Conservation (phyloP, 208 protist species). For the Trypanosoma brucei region DNA sequence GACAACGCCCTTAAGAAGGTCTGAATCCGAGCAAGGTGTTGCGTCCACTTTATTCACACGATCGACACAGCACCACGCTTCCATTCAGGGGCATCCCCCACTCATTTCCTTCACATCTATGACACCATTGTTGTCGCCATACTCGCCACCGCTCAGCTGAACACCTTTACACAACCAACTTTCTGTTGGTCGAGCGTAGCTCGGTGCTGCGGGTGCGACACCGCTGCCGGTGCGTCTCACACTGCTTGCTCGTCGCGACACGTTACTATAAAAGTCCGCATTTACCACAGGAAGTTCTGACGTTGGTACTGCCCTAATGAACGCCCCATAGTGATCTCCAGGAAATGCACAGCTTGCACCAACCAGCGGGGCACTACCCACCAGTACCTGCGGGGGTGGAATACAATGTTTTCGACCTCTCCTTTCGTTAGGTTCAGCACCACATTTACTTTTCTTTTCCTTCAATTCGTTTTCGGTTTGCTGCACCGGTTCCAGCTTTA, state of each 20-base stretch:
- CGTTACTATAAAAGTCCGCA: conserved; percentile 1
- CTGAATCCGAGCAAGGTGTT: not conserved
- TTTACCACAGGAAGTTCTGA: conserved; percentile 20
- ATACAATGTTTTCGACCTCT: not conserved
- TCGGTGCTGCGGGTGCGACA: conserved; percentile 20
- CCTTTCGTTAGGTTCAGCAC: not conserved
- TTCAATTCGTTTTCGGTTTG: not conserved
- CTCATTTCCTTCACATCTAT: conserved; percentile 3
- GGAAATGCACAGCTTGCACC: not conserved
- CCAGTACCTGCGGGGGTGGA: conserved; percentile 10
- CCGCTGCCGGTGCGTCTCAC: conserved; percentile 8
- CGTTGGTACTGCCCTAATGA: conserved; percentile 12
- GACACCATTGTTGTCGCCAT: conserved; percentile 2
- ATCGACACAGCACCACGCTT: not conserved
- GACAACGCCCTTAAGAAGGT: not conserved
- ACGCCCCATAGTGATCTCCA: conserved; percentile 1
- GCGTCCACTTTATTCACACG: not conserved
- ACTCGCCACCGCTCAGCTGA: conserved; percentile 26
- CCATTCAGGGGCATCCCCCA: not conserved
- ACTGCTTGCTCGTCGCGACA: conserved; percentile 9
- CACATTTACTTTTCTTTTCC: not conserved
- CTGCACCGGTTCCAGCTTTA: too few relatives aligned
- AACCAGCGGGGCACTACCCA: conserved; percentile 17
- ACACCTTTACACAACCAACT: conserved; percentile 66
- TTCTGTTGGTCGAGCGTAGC: conserved; percentile 68